A percentile compares a stretch with the other conserved stretches of the same genome.
Conservation (phyloP, 495 filamentous ascomycete species). For the Tuber magnatum region DNA sequence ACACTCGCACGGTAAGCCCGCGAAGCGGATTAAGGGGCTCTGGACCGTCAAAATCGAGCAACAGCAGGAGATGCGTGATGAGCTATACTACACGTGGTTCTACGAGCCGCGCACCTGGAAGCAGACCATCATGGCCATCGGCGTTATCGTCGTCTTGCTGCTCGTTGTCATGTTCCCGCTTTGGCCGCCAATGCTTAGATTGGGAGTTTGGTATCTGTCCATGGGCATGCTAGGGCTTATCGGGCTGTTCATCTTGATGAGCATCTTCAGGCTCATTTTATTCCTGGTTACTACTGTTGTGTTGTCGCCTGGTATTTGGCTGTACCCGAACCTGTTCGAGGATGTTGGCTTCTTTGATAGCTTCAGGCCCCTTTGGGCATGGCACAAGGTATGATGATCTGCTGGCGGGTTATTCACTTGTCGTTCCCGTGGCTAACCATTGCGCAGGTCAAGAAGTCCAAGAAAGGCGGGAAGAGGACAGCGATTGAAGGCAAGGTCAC, state of each 20-base stretch:
- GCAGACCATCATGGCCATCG: slow-evolving; percentile 79
- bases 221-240: slow-evolving; percentile 89
- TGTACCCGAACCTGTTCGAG: slow-evolving; percentile 97
- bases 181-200: slow-evolving; percentile 83
- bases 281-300: slow-evolving; percentile 87
- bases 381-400: slow-evolving; percentile 72
- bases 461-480: slow-evolving; percentile 14
- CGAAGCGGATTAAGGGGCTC: slow-evolving; percentile 86
- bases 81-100: slow-evolving; percentile 93
- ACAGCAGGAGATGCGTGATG: slow-evolving; percentile 83
- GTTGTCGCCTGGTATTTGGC: slow-evolving; percentile 81
- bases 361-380: slow-evolving; percentile 94
- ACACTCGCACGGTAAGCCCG: slow-evolving; percentile 61
- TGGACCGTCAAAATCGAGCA: slow-evolving; percentile 97
- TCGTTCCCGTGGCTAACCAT: slow-evolving; percentile 6
- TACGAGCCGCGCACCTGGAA: slow-evolving; percentile 93
- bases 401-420: not conserved
- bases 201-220: slow-evolving; percentile 95
- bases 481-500: slow-evolving; percentile 13
- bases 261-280: slow-evolving; percentile 90
- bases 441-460: slow-evolving; percentile 34
- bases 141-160: slow-evolving; percentile 73
- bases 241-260: slow-evolving; percentile 94
- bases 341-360: slow-evolving; percentile 98
- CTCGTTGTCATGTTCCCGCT: slow-evolving; percentile 89